Evolutionary conservation across 768 basidiomycete genomes (phyloP), one percentile per base, ranked within the genome.

Genomic region (Amanita rubescens): DNA sequence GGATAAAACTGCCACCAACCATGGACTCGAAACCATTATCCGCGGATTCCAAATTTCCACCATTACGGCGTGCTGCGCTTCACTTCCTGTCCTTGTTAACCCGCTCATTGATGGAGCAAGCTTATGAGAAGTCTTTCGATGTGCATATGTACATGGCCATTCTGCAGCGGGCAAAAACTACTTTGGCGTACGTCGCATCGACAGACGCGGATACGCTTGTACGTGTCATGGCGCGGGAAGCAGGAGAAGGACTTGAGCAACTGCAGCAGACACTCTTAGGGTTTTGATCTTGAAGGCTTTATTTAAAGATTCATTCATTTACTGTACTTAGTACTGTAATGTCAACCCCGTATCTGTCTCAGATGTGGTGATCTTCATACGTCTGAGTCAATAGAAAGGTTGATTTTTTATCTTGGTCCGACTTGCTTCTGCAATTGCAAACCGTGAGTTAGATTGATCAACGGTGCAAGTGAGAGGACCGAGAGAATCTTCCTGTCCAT

Each of bases 301-400:
- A 41, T 49, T 39, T 25, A 17, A 14, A 38, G 3, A 41, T 14
- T 44, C 4, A n/a, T 44, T 10, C 22, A 49, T 19, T 27, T 30
- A 38, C 33, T 8, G 22, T 24, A 27, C 12, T 30, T 8, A 4
- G 19, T 20, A 3, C 11, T 6, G 17, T 49, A 17, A 47, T n/a
- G 67, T 81, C 61, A 72, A 76, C 89, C 87, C 78, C 91, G 90
- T 92, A 94, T 93, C 92, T 94, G 91, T 94, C 91, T 81, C 84
- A 86, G 74, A 74, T 71, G 73, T 72, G 70, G 82, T 71, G 58
- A 63, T 71, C 79, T 88, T 63, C 55, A 68, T 70, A 74, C 72
- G 80, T 71, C 81, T 82, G 82, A 87, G 90, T 92, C 92, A 93
- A 86, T 81, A 71, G 58, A 75, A 85, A 77, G 88, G 83, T 72